Conservation (phyloP, 805 yeast species). For the Wickerhamiella spandovensis region DNA sequence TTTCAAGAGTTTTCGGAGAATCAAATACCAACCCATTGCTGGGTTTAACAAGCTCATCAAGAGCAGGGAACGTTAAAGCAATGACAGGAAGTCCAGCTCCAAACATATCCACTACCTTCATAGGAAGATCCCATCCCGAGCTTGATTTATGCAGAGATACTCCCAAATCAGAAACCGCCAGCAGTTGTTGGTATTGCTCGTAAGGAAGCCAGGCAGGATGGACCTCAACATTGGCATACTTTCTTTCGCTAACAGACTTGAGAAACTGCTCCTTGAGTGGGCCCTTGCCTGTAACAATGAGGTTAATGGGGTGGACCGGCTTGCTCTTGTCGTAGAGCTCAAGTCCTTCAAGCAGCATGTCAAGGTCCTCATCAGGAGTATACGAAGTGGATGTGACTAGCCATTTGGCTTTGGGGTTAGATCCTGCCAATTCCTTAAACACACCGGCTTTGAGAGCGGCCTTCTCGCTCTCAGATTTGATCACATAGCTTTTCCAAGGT, state of each 20-base stretch:
- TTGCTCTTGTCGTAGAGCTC: constrained; percentile 36
- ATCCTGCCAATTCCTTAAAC: constrained; percentile 26
- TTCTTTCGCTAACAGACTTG: constrained; percentile 31
- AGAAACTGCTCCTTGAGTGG: constrained; percentile 53
- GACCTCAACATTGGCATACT: constrained; percentile 39
- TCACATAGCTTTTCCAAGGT: constrained; percentile 57
- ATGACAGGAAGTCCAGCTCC: constrained; percentile 93
- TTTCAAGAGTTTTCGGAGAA: constrained; percentile 32
- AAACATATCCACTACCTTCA: constrained; percentile 93
- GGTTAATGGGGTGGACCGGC: constrained; percentile 33
- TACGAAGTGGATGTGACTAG: constrained; percentile 82
- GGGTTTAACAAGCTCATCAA: constrained; percentile 61
- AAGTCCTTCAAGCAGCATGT: constrained; percentile 54
- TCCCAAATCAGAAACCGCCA: constrained; percentile 74
- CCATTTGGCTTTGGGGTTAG: constrained; percentile 48
- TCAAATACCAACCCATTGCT: constrained; percentile 55
- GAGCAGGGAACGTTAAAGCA: constrained; percentile 61
- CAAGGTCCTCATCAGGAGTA: constrained; percentile 89
- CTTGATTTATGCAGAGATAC: constrained; percentile 83
- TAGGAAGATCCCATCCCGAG: constrained; percentile 88
- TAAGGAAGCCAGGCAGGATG: constrained; percentile 62
- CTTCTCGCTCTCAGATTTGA: constrained; percentile 25
- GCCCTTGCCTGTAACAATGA: constrained; percentile 95
- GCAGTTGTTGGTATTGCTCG: constrained; percentile 64
- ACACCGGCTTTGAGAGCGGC: constrained; percentile 14